Base-by-base conservation (phyloP, 192 early-diverging fungal species). In the Pilobolus umbonatus region DNA sequence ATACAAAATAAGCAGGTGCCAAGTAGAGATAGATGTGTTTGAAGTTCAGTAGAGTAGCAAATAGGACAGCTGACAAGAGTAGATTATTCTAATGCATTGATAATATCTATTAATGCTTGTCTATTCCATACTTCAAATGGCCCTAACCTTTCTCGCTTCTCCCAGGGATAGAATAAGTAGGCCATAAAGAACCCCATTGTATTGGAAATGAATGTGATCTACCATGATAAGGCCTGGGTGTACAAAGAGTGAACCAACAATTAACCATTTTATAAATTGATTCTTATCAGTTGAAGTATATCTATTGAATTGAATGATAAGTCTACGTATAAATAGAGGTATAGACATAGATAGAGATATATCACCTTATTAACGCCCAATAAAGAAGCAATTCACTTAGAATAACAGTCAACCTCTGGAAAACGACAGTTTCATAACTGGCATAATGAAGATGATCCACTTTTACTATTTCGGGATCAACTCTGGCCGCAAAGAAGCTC, bases 141-240 rank as follows among this genome's bases (percentile, higher is more conserved):
- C n/a, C n/a, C n/a, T n/a, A n/a, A 83, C 87, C 75, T 88, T 78
- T 49, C 81, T 76, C 5, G 88, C 81, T 51, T 88, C 79, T 6
- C 78, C 80, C 8, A 96, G 70, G 11, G 92, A 92, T 26, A 85
- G 77, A 24, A 96, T 63, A 47, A 94, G 75, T 26, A 98, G 81
- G 6, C 96, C 96, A 55, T 89, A 92, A 36, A 98, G 64, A 43
- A 91, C 82, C 11, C 91, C 96, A 69, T 98, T 98, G 80, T 98
- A 98, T 70, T 98, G 96, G 61, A 98, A 98, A 73, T 98, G 96
- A 49, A 84, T 87, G 70, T 94, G 87, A 74, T 98, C 96, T 17
- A 98, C 93, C 67, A 96, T 84, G 35, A 87, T 56, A 11, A 90
- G 68, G 0, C 88, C 88, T 21, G 88, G 86, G 61, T 87, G 84